Base-by-base conservation (phyloP, 202 grass and related monocot genomes). In the Brachypodium distachyon region DNA sequence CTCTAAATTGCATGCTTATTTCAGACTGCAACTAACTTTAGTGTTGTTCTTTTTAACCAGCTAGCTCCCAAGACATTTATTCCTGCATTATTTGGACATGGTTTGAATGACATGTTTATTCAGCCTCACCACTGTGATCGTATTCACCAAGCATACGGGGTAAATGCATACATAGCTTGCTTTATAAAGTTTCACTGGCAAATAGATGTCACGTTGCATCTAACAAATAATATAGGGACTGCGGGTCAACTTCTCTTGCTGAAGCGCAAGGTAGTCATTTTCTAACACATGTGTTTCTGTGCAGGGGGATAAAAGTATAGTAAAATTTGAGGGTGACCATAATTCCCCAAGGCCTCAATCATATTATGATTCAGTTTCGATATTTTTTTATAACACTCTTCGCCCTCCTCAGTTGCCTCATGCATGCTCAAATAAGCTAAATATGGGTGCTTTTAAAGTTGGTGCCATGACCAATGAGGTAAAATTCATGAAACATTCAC, bases 271-370 rank as follows among this genome's bases (percentile, higher is more conserved):
- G 0, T 83, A 83, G 56, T 31, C 53, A 61, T 69, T 48, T 76
- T 12, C 59, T 72, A 43, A 82, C 31, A 38, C 17, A 23, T 58
- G 28, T 79, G 37, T 54, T 56, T 80, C 17, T 88, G 42, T 88
- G 51, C 87, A 98, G 95, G 95, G 95, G 28, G 91, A 79, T 78
- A 98, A 95, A 77, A 92, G 74, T 77, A 77, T 95, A 63, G 86
- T 95, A 77, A 98, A 98, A 90, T 98, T 98, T 92, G 91, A 98
- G 21, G 95, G 95, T 43, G 91, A 92, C 77, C 95, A 98, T 68
- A 98, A 98, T 76, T 92, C 89, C 27, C 85, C 85, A 40, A 92
- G 95, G 82, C 91, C 95, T 71, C 91, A 95, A 67, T 92, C 89
- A 28, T 98, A 95, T 73, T 98, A 95, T 87, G 91, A 98, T 81